Base-by-base conservation (phyloP, 352 stramenopile genomes). In the Nothophytophthora sp. region DNA sequence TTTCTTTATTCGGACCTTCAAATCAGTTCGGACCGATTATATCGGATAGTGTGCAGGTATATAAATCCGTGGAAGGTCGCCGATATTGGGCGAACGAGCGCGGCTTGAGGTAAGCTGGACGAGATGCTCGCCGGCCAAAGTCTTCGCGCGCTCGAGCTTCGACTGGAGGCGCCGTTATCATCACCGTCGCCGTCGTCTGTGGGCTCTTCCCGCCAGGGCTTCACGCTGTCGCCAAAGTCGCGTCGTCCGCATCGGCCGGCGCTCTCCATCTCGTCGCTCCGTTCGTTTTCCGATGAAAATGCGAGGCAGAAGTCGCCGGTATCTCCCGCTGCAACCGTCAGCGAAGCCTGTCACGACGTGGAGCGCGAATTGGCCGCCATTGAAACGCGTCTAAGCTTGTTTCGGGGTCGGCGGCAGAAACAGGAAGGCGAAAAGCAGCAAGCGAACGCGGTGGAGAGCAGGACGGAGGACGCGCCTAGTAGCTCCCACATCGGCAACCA, bases 301-400 rank as follows among this genome's bases (percentile, higher is more conserved):
- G 22, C 25, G 1, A 29, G 16, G 2, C 32, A 23, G 16, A 51
- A 50, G 43, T 45, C 12, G 20, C 49, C 39, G 0, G 25, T 35
- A 15, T 12, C 37, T n/a, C 28, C 29, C n/a, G 47, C 60, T 19
- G 18, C 27, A 0, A 22, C 49, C 3, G 43, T 44, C 12, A 28
- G 27, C 4, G 65, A 75, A 59, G 74, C 68, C 8, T 83, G 72
- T 48, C 29, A 45, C 10, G 72, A 83, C 47, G 62, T 83, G 16
- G 42, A 77, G 13, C 58, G 64, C 1, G 75, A 83, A 45, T 54
- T 83, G 3, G 50, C 47, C 16, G 63, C 72, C 0, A 53, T 83
- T 41, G 55, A 80, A 24, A 67, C 48, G 42, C 67, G 73, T 0
- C 33, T 86, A 24, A 55, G 33, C 1, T 52, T 60, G 25, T 79